A percentile compares a stretch with the other conserved stretches of the same genome.
phyloP scores from a whole-genome alignment of 2,329 filamentous ascomycete genomes.

The Ophiocordyceps camponoti-leonardi region DNA sequence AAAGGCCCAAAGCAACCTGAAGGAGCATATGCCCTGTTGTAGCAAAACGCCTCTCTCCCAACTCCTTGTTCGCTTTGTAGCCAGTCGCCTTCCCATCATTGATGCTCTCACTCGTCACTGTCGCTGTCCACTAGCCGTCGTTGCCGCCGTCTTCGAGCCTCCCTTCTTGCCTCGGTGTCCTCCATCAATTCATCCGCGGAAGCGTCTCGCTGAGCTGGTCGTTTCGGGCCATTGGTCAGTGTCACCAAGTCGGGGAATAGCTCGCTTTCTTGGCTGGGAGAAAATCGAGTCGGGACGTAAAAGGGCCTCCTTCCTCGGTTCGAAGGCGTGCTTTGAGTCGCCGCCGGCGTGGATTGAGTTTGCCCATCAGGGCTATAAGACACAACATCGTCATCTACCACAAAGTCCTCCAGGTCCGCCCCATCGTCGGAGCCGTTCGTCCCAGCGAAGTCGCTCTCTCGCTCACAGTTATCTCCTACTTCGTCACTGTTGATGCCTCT shows the following conservation, averaged over 20 bases:
- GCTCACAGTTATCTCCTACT: slow-evolving; percentile 31
- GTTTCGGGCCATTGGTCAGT: slow-evolving; percentile 6
- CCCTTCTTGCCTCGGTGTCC: slow-evolving; percentile 5
- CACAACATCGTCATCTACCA: slow-evolving; percentile 31
- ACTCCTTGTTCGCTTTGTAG: background rate
- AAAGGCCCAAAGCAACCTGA: background rate
- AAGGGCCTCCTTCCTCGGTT: slow-evolving; percentile 12
- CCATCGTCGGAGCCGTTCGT: slow-evolving; percentile 30
- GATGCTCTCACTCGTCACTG: slow-evolving; percentile 7
- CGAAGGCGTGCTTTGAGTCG: slow-evolving; percentile 6
- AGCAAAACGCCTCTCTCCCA: background rate
- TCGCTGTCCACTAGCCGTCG: slow-evolving; percentile 14
- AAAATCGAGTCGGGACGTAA: slow-evolving; percentile 20
- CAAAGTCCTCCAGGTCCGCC: slow-evolving; percentile 35
- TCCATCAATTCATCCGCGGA: slow-evolving; percentile 4
- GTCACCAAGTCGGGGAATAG: slow-evolving; percentile 18
- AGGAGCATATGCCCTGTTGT: background rate
- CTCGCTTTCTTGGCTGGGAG: slow-evolving; percentile 23
- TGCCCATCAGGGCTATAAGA: slow-evolving; percentile 15
- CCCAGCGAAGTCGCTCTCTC: slow-evolving; percentile 28
- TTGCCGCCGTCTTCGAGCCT: slow-evolving; percentile 9
- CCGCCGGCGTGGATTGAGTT: slow-evolving; percentile 12
- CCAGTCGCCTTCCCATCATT: background rate
- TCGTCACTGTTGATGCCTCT: slow-evolving; percentile 26
- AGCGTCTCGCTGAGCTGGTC: background rate